Evolutionary conservation across 2,329 filamentous ascomycete species (phyloP), one percentile per base, ranked within the genome.

Genomic region (Trichoderma brevicompactum): DNA sequence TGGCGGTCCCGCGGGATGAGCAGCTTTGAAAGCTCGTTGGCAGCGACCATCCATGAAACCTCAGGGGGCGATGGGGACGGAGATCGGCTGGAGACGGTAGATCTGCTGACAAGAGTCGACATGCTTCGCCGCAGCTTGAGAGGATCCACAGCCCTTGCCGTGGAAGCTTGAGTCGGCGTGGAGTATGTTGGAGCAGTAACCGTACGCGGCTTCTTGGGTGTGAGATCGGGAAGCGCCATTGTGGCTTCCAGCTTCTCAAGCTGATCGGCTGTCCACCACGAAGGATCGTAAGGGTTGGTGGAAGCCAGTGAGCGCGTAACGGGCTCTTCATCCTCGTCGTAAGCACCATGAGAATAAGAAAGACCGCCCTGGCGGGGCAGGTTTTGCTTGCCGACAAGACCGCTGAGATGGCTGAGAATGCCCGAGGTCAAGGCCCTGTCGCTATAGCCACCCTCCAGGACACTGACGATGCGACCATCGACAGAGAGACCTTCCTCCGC

Each of bases 371-470:
- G 60, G 4, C 32, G 60, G 10, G 60, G 49, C 17, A 63, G 40
- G 15, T 54, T 75, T 44, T 82, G 85, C 23, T 81, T 81, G 46
- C 87, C 87, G 46, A 87, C 88, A 44, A 99, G 83, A 6, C 94
- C 95, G 70, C 91, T 92, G 17, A 99, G 76, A 77, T 99, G 95
- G 75, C 94, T 96, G 65, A 97, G 80, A 3, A 97, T 89, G 50
- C 95, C 95, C 40, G 92, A 97, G 60, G 86, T 90, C 55, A 99
- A 80, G 8, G 95, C 95, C 66, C 94, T 87, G 77, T 99, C 92
- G 74, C 94, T 97, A 74, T 99, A 99, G 0, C 95, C 95, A 38
- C 95, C 95, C 78, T 99, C 95, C 23, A 99, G 83, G 2, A 98
- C 93, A 75, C 94, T 98, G 73, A 99, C 89, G 23, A 98, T 84